Evolutionary conservation across 179 eudicot species (phyloP).

Genomic region (Sideroxylon spinosum): DNA sequence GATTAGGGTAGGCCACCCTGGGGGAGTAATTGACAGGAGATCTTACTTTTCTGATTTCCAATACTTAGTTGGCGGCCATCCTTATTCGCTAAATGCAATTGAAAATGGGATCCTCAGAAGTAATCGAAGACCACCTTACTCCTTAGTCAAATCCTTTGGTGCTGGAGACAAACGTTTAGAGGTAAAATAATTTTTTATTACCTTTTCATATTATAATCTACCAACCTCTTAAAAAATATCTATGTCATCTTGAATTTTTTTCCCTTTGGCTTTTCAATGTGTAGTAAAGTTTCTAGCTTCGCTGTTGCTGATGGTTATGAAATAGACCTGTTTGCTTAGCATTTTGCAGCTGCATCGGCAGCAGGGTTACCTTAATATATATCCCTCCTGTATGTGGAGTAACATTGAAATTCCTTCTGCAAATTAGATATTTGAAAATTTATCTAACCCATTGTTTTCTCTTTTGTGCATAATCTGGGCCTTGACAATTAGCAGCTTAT

Average conservation of each 20-base stretch:
- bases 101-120: slow-evolving; percentile 74
- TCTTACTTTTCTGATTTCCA: slow-evolving; percentile 62
- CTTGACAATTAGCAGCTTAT: neutral
- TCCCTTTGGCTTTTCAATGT: neutral
- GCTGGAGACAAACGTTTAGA: slow-evolving; percentile 65
- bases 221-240: neutral
- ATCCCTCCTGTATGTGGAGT: neutral
- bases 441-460: neutral
- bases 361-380: neutral
- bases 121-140: slow-evolving; percentile 76
- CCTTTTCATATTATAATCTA: neutral
- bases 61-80: slow-evolving; percentile 68
- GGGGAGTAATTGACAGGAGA: slow-evolving; percentile 66
- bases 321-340: slow-evolving; percentile 5
- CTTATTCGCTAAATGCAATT: slow-evolving; percentile 64
- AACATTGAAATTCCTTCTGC: neutral
- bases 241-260: neutral
- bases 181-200: slow-evolving; percentile 35
- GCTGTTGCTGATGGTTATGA: neutral
- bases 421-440: neutral
- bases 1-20: slow-evolving; percentile 71
- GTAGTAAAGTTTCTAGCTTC: neutral
- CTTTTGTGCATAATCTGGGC: neutral
- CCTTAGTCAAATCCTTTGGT: slow-evolving; percentile 59
- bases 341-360: neutral